These are phyloP conservation scores for Mycena kentingensis DNA, from an alignment of 768 basidiomycete species.

Conservation along the genomic window DNA sequence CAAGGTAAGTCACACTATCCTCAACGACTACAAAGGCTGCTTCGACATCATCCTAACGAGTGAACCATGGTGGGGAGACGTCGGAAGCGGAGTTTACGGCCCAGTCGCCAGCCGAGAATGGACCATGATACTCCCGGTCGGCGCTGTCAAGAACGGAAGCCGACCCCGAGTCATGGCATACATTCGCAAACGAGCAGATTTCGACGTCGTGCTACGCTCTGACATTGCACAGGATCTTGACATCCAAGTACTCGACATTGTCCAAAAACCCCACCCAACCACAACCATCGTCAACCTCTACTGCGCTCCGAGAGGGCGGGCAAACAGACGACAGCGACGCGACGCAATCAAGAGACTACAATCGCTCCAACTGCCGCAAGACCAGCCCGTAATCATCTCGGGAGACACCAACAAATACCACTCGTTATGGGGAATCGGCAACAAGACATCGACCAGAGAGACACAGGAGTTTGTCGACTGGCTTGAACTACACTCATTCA, in stretches of 20 bases:
- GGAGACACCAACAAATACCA: neutral
- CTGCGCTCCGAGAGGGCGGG: conserved; percentile 4
- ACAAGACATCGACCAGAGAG: neutral
- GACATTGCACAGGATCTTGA: conserved; percentile 12
- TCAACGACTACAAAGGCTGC: neutral
- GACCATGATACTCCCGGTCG: neutral
- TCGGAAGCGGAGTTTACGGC: conserved; percentile 3
- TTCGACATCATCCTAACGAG: conserved; percentile 10
- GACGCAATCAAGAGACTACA: neutral
- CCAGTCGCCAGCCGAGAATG: neutral
- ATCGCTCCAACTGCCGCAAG: neutral
- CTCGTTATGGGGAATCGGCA: neutral
- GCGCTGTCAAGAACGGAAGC: neutral
- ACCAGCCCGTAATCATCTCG: neutral
- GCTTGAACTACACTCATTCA: neutral
- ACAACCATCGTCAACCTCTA: conserved; percentile 16
- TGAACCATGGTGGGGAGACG: conserved; percentile 19
- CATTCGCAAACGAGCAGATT: conserved; percentile 5
- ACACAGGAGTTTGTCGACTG: neutral
- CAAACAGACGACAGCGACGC: neutral
- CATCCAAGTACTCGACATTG: conserved; percentile 14
- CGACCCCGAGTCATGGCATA: conserved; percentile 8
- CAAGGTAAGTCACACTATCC: conserved; percentile 3
- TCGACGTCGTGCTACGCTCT: conserved; percentile 9
- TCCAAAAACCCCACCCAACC: conserved; percentile 3